Base-by-base conservation (phyloP, 202 grass and related monocot genomes). In the Saccharum hybrid region DNA sequence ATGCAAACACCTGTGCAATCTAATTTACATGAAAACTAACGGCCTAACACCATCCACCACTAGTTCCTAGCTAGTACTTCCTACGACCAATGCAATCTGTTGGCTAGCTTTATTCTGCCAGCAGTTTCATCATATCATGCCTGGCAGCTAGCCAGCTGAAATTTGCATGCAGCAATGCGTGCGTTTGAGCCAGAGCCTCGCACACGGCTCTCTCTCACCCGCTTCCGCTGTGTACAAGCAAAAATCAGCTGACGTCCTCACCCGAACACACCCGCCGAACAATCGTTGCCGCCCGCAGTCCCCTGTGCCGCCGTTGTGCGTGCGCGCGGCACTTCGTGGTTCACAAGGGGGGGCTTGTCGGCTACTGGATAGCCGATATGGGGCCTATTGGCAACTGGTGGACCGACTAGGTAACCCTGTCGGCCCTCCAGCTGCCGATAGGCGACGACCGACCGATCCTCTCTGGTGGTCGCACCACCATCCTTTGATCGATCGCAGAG, bases 391-490 rank as follows among this genome's bases (percentile, higher is more conserved):
- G 28, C 28, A 28, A 1, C 28, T 28, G 26, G 26, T 0, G 26
- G 26, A 28, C 28, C 28, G 28, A 28, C 28, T 1, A 1, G 28
- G 28, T 2, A n/a, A n/a, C n/a, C 28, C 28, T 28, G 1, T 28
- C 28, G 28, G 26, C 26, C 1, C 1, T 28, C 26, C 26, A 28
- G 26, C 26, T 28, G 26, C 26, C 26, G 26, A 26, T 26, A 26
- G 26, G 26, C 26, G 26, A 28, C 26, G 26, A 26, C 26, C 26
- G 26, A 28, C 28, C 28, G 12, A 48, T 45, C 68, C 38, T 9
- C 23, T 82, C 75, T 5, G 72, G 81, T 67, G 73, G 54, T 74
- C 74, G 41, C 83, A 74, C 48, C 34, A 71, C 15, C 68, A 23
- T 7, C 22, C 2, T 19, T 52, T 0, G 15, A 19, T 22, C 54